Evolutionary conservation across 2,329 filamentous ascomycete genomes (phyloP), one percentile per base, ranked within the genome.

Genomic region (Colletotrichum truncatum): DNA sequence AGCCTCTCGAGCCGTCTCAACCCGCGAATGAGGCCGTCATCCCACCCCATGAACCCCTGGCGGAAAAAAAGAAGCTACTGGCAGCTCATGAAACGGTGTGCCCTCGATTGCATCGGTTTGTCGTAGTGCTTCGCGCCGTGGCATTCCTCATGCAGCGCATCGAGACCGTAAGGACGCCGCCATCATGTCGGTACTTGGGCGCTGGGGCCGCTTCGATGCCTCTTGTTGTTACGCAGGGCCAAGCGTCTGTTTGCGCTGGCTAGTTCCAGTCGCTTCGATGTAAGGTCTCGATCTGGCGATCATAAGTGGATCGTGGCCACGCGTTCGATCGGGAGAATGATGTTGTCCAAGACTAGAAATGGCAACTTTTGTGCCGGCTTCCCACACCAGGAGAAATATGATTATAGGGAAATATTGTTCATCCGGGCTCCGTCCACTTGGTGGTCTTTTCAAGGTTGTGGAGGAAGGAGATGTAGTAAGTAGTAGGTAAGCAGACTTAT

Each of bases 321-420:
- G 56, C 56, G 41, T 61, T 61, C 49, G 18, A 18, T 30, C 38
- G 36, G 26, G 12, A 30, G 21, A 32, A 54, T 64, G 56, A 49
- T 54, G 56, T 65, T 30, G 56, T 45, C 56, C 62, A 65, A 65
- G 62, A 49, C 48, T 6, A 11, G 9, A 6, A 25, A 58, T 26
- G 43, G 23, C 5, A 43, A 30, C 48, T 14, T 7, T 6, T 25
- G 23, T 64, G 55, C 56, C 55, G 61, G 18, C 11, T 6, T 43
- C 28, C 14, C 21, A 46, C 12, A 28, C 55, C 39, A 32, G 12
- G 11, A 21, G 36, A 16, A 16, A 4, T 52, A 2, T 6, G 16
- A 23, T 14, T 2, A 6, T 5, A 21, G 10, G 43, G 45, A 48
- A 45, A 30, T 36, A 30, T 18, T 48, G 9, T 53, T 38, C 28